These are phyloP conservation scores for Salix dunnii DNA, from an alignment of 345 rosid genomes.

Conservation along the genomic window DNA sequence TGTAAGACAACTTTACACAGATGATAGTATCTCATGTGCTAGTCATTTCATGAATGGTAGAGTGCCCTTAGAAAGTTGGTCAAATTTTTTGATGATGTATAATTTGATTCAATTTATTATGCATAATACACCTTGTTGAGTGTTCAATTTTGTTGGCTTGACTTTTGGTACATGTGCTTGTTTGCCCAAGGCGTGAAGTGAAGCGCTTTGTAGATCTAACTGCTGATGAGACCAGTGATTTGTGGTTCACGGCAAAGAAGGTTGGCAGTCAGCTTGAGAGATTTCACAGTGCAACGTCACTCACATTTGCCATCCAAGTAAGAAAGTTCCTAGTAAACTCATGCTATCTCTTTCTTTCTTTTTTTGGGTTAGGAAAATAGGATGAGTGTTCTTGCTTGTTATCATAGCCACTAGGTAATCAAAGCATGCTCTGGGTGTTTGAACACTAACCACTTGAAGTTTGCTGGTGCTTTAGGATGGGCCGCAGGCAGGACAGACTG, in stretches of 20 bases:
- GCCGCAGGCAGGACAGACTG: slow-evolving; percentile 90
- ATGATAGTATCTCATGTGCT: background rate
- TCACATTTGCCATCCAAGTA: slow-evolving; percentile 78
- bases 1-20: background rate
- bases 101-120: background rate
- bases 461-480: slow-evolving; percentile 55
- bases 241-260: slow-evolving; percentile 80
- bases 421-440: background rate
- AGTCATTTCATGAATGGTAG: background rate
- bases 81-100: background rate
- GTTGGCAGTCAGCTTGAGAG: slow-evolving; percentile 67
- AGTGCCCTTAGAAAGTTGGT: background rate
- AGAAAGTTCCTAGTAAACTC: background rate
- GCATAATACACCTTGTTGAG: background rate
- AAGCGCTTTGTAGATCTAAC: slow-evolving; percentile 85
- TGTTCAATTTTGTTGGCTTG: slow-evolving; percentile 39
- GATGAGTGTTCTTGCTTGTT: background rate
- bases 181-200: slow-evolving; percentile 79
- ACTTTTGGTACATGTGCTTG: slow-evolving; percentile 77
- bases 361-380: background rate
- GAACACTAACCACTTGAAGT: background rate
- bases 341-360: background rate
- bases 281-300: slow-evolving; percentile 73
- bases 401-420: background rate
- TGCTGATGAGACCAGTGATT: slow-evolving; percentile 67